Base-by-base conservation (phyloP, 225 moss, liverwort and hornwort genomes). In the Polytrichum formosum region DNA sequence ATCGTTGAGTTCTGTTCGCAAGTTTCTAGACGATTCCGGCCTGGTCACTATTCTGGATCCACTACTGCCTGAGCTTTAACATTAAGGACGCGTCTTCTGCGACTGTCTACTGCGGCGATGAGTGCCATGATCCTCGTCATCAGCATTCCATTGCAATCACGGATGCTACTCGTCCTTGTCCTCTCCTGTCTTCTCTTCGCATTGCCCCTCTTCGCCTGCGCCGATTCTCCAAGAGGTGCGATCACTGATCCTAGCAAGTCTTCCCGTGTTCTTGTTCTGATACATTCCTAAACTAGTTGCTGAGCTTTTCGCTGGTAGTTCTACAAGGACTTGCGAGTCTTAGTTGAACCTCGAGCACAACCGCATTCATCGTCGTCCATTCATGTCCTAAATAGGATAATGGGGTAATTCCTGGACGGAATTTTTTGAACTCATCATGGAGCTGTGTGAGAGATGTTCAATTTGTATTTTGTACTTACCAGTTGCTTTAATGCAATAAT, bases 51-150 rank as follows among this genome's bases (percentile, higher is more conserved):
- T 22, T 63, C 26, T 23, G 26, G 22, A 23, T 28, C 23, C 17
- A 63, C 0, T 16, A 28, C 27, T 26, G 23, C 25, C 17, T 16
- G 62, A 63, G 62, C 2, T 63, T 63, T 5, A 26, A 63, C 23
- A 63, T 63, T 63, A 10, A 31, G 46, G 46, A 46, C 46, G 46
- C 4, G 62, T 26, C 25, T 63, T 63, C 62, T 23, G 27, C 26
- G 59, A 28, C 28, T 65, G 59, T 23, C 70, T 22, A 78, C 74
- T 74, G 64, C 74, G 65, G 78, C 80, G 59, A 87, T 83, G 86
- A 87, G 67, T 71, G 76, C 80, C 72, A 78, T 25, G 67, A 64
- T 71, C 65, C 5, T 67, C 8, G 31, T 68, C 66, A 65, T 72
- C 65, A 68, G 75, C 72, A 61, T 64, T 17, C 71, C 71, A 71